Conservation (phyloP, 495 filamentous ascomycete species). For the Amorphotheca resinae region DNA sequence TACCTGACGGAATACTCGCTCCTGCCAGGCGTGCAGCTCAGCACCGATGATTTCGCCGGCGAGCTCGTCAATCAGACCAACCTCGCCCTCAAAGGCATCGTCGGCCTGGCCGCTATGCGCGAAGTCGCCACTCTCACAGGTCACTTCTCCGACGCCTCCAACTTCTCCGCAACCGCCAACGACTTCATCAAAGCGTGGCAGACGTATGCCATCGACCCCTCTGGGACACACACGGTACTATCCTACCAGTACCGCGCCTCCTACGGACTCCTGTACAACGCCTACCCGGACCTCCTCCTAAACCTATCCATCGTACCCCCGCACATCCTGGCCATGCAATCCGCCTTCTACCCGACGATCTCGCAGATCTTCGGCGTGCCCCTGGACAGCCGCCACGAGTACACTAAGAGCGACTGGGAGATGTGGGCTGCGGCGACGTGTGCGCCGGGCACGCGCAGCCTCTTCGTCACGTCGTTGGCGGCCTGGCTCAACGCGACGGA, state of each 20-base stretch:
- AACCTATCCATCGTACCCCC: constrained; percentile 55
- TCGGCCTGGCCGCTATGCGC: constrained; percentile 69
- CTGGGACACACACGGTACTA: constrained; percentile 22
- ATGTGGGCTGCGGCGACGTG: constrained; percentile 56
- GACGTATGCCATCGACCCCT: constrained; percentile 21
- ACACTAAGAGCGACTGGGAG: constrained; percentile 62
- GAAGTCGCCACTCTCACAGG: too few relatives aligned
- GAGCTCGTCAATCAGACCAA: constrained; percentile 80
- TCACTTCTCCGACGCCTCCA: constrained; percentile 25
- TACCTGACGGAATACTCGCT: background rate
- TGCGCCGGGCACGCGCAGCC: constrained; percentile 24
- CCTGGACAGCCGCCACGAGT: constrained; percentile 48
- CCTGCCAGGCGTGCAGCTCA: constrained; percentile 65
- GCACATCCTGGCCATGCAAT: constrained; percentile 65
- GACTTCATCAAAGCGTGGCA: constrained; percentile 23
- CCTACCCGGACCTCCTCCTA: constrained; percentile 68
- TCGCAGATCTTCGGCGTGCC: constrained; percentile 65
- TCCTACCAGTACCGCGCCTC: background rate
- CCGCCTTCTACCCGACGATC: constrained; percentile 63
- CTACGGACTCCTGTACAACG: constrained; percentile 49
- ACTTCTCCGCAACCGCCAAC: constrained; percentile 26
- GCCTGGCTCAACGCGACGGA: constrained; percentile 38
- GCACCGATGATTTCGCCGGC: constrained; percentile 86
- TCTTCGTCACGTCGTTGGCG: constrained; percentile 32
- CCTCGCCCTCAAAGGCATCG: constrained; percentile 82